phyloP scores from a whole-genome alignment of 176 grass and related monocot genomes.

The Saccharum officinarum region DNA sequence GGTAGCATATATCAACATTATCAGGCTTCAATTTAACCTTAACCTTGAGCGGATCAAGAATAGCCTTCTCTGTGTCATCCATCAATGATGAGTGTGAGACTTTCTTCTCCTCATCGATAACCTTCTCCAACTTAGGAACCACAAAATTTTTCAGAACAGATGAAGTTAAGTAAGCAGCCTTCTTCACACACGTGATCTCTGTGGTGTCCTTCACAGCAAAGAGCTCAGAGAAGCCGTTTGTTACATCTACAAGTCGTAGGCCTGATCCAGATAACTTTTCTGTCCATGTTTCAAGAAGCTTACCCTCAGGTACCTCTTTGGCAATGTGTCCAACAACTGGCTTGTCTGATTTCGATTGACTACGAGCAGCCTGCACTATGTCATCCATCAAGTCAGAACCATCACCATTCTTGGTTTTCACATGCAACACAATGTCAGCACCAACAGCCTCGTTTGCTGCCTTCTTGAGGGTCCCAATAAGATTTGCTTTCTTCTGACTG shows the following conservation, averaged over 20 bases:
- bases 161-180: constrained; percentile 70
- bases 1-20: too few relatives aligned
- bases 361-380: constrained; percentile 33
- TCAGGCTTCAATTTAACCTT: too few relatives aligned
- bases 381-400: constrained; percentile 56
- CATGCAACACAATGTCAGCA: constrained; percentile 51
- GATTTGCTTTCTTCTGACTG: not conserved
- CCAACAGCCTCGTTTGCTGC: not conserved
- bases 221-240: constrained; percentile 63
- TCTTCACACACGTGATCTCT: constrained; percentile 60
- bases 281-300: constrained; percentile 71
- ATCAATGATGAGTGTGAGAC: constrained; percentile 29
- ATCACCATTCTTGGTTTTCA: constrained; percentile 38
- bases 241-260: constrained; percentile 53
- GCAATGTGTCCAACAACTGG: constrained; percentile 48
- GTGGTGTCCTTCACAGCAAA: constrained; percentile 61
- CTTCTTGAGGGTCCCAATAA: constrained; percentile 6
- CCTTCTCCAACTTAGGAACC: constrained; percentile 69
- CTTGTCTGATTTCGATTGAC: constrained; percentile 32
- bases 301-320: constrained; percentile 73
- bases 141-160: constrained; percentile 67
- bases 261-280: constrained; percentile 54
- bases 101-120: constrained; percentile 65
- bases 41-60: too few relatives aligned
- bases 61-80: too few relatives aligned